Percentiles rank a stretch among this genome's conserved stretches.
Evolutionary conservation across 2,329 filamentous ascomycete genomes (phyloP).

Genomic region (Stachybotrys chartarum): DNA sequence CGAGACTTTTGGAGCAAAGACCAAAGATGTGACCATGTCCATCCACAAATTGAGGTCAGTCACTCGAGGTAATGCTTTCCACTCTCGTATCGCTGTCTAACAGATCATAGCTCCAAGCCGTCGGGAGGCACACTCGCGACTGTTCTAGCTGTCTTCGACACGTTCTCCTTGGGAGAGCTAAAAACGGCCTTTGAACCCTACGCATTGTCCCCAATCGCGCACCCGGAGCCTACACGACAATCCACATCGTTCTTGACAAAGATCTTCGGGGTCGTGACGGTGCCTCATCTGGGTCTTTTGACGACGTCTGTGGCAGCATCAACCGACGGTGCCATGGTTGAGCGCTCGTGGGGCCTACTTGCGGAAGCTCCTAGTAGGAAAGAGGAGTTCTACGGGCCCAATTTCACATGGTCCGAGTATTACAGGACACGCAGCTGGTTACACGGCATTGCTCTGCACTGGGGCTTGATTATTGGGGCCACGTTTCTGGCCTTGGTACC

Average conservation of each 20-base stretch:
- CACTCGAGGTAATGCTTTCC: not conserved
- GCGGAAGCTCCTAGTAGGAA: slow-evolving; percentile 34
- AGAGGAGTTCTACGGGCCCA: slow-evolving; percentile 49
- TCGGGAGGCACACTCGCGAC: slow-evolving; percentile 67
- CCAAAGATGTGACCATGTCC: slow-evolving; percentile 47
- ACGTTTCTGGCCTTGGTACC: slow-evolving; percentile 37
- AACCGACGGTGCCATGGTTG: slow-evolving; percentile 48
- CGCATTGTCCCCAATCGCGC: slow-evolving; percentile 49
- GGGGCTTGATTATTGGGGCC: slow-evolving; percentile 33
- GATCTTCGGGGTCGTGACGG: slow-evolving; percentile 40
- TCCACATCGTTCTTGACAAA: slow-evolving; percentile 29
- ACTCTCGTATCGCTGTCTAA: slow-evolving; percentile 2
- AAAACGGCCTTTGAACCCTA: slow-evolving; percentile 40
- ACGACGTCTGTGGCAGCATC: slow-evolving; percentile 43
- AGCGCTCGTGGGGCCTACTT: slow-evolving; percentile 57
- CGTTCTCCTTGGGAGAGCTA: slow-evolving; percentile 42
- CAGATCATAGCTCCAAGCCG: slow-evolving; percentile 23
- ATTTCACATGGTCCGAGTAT: slow-evolving; percentile 52
- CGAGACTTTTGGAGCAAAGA: slow-evolving; percentile 39
- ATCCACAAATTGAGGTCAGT: slow-evolving; percentile 34
- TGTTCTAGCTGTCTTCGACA: slow-evolving; percentile 50
- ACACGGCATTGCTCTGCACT: slow-evolving; percentile 42
- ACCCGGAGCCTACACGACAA: slow-evolving; percentile 22
- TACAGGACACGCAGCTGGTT: slow-evolving; percentile 42
- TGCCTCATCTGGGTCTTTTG: slow-evolving; percentile 47